A percentile compares a stretch with the other conserved stretches of the same genome.
These are phyloP conservation scores for Coniella lustricola DNA, from an alignment of 2,329 filamentous ascomycete species.

Conservation along the genomic window DNA sequence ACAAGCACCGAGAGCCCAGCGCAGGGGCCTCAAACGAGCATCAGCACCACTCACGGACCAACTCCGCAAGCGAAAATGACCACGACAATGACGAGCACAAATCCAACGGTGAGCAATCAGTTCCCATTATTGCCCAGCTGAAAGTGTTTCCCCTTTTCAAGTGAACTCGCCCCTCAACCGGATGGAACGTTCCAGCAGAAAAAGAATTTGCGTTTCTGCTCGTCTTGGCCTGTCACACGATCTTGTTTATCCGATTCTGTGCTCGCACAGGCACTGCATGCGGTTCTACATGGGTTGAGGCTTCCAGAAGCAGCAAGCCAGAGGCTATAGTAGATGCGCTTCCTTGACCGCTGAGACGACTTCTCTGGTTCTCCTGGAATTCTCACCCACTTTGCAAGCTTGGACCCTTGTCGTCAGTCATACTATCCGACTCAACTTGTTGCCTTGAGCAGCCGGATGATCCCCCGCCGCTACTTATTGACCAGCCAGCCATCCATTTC, in stretches of 20 bases:
- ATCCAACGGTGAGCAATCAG: conserved; percentile 6
- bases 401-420: background rate
- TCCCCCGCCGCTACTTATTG: conserved; percentile 15
- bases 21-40: background rate
- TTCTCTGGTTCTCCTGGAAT: background rate
- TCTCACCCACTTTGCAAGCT: background rate
- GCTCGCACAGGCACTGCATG: too few relatives aligned
- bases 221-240: too few relatives aligned
- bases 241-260: background rate
- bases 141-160: background rate
- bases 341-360: background rate
- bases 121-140: background rate
- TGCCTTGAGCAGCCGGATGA: conserved; percentile 13
- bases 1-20: background rate
- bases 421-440: background rate
- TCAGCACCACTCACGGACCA: conserved; percentile 1
- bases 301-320: too few relatives aligned
- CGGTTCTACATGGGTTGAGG: too few relatives aligned
- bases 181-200: too few relatives aligned
- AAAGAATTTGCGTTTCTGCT: too few relatives aligned
- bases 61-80: conserved; percentile 8
- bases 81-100: conserved; percentile 5
- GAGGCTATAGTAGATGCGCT: too few relatives aligned
- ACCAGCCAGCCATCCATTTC: background rate
- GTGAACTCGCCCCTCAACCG: too few relatives aligned